Conservation (phyloP, 2,329 filamentous ascomycete species). For the Trichophyton benhamiae region DNA sequence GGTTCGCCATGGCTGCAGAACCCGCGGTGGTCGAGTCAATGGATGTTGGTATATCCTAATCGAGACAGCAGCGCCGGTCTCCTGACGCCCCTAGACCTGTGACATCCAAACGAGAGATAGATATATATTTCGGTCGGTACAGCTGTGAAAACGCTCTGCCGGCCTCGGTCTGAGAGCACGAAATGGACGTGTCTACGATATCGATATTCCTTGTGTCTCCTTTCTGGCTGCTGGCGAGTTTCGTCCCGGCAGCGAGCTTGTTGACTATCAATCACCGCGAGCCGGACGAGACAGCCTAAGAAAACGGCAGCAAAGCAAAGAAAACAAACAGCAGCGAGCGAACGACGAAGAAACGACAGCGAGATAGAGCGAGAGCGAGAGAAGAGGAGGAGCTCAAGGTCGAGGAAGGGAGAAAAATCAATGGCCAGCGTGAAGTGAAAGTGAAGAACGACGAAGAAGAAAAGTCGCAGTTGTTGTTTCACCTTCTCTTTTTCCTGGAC, state of each 20-base stretch:
- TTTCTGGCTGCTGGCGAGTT: background rate
- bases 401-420: background rate
- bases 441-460: background rate
- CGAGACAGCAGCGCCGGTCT: background rate
- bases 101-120: conserved; percentile 4
- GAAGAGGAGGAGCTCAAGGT: background rate
- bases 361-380: background rate
- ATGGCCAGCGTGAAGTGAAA: too few relatives aligned
- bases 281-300: background rate
- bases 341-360: background rate
- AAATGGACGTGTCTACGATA: background rate
- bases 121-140: background rate
- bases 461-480: background rate
- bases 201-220: too few relatives aligned
- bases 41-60: background rate
- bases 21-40: background rate
- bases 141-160: background rate
- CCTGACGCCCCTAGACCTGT: background rate
- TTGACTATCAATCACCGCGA: background rate
- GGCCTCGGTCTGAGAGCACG: background rate
- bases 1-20: conserved; percentile 42
- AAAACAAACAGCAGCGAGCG: background rate
- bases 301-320: background rate
- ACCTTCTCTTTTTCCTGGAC: background rate
- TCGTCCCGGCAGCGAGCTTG: background rate